These are phyloP conservation scores for Fraxinus floribunda DNA, from an alignment of 305 asterid genomes.

Conservation along the genomic window DNA sequence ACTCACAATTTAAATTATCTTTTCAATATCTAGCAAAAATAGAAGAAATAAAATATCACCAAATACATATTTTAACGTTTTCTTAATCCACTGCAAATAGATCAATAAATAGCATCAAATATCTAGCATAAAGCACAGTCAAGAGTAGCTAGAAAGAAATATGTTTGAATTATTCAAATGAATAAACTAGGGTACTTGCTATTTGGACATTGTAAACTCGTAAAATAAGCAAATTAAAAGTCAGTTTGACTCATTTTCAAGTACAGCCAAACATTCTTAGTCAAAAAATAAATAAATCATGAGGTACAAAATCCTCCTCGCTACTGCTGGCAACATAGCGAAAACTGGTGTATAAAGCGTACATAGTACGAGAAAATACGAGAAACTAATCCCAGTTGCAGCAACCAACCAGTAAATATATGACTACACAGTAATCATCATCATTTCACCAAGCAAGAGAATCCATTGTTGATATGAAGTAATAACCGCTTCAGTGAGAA, in stretches of 20 bases:
- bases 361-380: neutral
- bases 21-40: neutral
- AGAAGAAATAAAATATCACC: neutral
- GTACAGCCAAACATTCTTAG: neutral
- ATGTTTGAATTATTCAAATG: neutral
- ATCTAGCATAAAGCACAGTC: neutral
- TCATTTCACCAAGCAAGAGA: neutral
- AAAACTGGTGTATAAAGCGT: neutral
- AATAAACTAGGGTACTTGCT: neutral
- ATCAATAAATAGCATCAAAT: neutral
- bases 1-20: neutral
- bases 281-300: neutral
- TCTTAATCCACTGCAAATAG: neutral
- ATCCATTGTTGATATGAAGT: neutral
- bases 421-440: slow-evolving; percentile 15
- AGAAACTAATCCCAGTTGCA: neutral
- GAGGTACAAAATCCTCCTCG: neutral
- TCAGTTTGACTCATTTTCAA: neutral
- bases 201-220: neutral
- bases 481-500: neutral
- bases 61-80: neutral
- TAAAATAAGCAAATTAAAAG: neutral
- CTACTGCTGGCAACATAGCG: neutral
- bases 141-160: neutral
- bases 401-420: slow-evolving; percentile 17